These are phyloP conservation scores for Calonectria hongkongensis DNA, from an alignment of 2,329 filamentous ascomycete genomes.

Conservation along the genomic window DNA sequence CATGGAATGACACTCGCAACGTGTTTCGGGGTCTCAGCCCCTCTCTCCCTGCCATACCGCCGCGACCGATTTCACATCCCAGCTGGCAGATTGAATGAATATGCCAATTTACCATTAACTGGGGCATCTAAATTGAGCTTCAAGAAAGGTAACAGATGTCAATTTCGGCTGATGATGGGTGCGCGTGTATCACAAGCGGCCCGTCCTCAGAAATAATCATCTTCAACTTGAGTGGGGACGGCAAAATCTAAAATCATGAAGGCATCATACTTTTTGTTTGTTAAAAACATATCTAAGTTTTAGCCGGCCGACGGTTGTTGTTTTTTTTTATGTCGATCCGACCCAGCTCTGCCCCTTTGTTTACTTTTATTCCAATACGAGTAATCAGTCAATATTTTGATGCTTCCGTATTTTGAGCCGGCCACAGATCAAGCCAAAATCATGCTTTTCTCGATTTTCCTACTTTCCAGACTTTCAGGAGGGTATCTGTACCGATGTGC, in stretches of 20 bases:
- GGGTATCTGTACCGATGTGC: not conserved
- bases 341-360: conserved; percentile 6
- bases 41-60: conserved; percentile 23
- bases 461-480: not conserved
- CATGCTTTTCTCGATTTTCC: conserved; percentile 20
- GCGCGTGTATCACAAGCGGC: not conserved
- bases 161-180: not conserved
- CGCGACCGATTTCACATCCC: conserved; percentile 32
- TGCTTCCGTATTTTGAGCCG: conserved; percentile 20
- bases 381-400: not conserved
- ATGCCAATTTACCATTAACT: not conserved
- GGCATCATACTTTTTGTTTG: not conserved
- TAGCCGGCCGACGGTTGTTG: not conserved
- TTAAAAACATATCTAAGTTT: not conserved
- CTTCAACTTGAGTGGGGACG: not conserved
- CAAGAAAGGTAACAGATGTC: conserved; percentile 7
- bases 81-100: not conserved
- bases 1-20: conserved; percentile 35
- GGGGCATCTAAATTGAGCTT: conserved; percentile 3
- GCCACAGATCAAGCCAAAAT: not conserved
- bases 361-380: conserved; percentile 6
- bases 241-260: not conserved
- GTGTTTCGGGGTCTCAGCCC: conserved; percentile 36
- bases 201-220: not conserved
- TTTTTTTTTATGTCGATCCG: not conserved